Conservation (phyloP, 345 rosid genomes). For the Hypericum androsaemum region DNA sequence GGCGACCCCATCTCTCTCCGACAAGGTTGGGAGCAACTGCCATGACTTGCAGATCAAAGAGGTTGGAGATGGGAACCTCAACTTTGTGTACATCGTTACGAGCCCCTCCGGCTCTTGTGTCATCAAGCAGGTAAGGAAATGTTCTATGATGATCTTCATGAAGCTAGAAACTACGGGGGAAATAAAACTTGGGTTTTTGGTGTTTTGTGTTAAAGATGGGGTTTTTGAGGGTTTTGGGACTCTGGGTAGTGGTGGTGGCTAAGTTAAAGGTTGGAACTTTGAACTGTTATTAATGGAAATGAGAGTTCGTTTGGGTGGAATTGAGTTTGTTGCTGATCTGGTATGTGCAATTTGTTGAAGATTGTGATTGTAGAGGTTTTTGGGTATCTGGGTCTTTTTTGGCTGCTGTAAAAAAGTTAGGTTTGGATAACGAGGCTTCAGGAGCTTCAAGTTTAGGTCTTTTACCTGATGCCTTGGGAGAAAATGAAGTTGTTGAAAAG, state of each 20-base stretch:
- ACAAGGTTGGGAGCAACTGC: constrained; percentile 41
- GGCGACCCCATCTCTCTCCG: constrained; percentile 62
- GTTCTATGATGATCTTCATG: too few species aligned
- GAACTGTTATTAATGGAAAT: too few species aligned
- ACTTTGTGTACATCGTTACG: constrained; percentile 68
- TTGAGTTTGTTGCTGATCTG: too few species aligned
- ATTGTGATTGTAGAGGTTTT: too few species aligned
- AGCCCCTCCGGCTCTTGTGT: constrained; percentile 63
- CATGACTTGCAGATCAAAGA: constrained; percentile 64
- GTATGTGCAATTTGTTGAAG: too few species aligned
- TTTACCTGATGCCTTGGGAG: not conserved
- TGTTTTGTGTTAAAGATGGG: not conserved
- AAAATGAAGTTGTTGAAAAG: not conserved
- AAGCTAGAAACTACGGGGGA: too few species aligned
- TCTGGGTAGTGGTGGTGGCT: too few species aligned
- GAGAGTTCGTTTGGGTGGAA: too few species aligned
- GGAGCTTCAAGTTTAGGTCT: not conserved
- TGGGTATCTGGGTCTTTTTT: too few species aligned
- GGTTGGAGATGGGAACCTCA: constrained; percentile 97
- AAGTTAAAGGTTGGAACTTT: too few species aligned
- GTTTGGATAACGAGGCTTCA: not conserved
- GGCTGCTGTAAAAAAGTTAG: constrained; percentile 1
- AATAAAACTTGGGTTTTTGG: too few species aligned
- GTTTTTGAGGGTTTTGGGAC: too few species aligned
- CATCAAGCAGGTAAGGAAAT: constrained; percentile 59